phyloP scores from a whole-genome alignment of 2,329 filamentous ascomycete genomes.

The Cordyceps pruinosa region DNA sequence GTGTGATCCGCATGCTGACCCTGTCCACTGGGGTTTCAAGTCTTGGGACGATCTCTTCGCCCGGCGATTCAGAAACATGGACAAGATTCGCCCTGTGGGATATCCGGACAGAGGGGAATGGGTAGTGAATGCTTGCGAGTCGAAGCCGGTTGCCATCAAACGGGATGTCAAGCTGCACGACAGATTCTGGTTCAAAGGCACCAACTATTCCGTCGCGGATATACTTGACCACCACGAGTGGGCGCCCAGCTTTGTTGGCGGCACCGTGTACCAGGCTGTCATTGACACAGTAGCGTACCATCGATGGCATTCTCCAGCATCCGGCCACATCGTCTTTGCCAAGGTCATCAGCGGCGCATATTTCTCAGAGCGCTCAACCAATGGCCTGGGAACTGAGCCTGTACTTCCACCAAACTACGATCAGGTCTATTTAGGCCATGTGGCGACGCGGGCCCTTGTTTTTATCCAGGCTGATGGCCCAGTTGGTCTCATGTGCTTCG shows the following conservation, averaged over 20 bases:
- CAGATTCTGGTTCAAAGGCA: conserved; percentile 60
- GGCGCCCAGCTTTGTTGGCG: conserved; percentile 46
- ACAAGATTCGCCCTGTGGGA: conserved; percentile 46
- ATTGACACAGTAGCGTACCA: conserved; percentile 58
- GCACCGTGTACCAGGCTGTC: conserved; percentile 61
- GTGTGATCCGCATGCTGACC: conserved; percentile 15
- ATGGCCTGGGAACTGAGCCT: conserved; percentile 9
- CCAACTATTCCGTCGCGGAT: conserved; percentile 54
- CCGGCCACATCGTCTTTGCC: conserved; percentile 46
- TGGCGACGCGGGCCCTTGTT: conserved; percentile 59
- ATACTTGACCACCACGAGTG: conserved; percentile 49
- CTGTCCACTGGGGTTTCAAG: conserved; percentile 38
- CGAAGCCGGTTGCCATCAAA: conserved; percentile 43
- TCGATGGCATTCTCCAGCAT: conserved; percentile 59
- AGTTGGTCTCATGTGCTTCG: conserved; percentile 59
- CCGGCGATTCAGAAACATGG: conserved; percentile 36
- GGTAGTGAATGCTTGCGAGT: conserved; percentile 56
- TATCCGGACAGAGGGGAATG: conserved; percentile 28
- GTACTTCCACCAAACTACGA: conserved; percentile 24
- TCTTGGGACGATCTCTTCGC: conserved; percentile 63
- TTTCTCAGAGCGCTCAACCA: conserved; percentile 43
- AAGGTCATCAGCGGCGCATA: conserved; percentile 54
- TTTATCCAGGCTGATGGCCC: conserved; percentile 60
- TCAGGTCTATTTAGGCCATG: conserved; percentile 55
- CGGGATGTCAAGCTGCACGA: conserved; percentile 40